Conservation (phyloP, 768 basidiomycete species). For the Coprinopsis cinerea region DNA sequence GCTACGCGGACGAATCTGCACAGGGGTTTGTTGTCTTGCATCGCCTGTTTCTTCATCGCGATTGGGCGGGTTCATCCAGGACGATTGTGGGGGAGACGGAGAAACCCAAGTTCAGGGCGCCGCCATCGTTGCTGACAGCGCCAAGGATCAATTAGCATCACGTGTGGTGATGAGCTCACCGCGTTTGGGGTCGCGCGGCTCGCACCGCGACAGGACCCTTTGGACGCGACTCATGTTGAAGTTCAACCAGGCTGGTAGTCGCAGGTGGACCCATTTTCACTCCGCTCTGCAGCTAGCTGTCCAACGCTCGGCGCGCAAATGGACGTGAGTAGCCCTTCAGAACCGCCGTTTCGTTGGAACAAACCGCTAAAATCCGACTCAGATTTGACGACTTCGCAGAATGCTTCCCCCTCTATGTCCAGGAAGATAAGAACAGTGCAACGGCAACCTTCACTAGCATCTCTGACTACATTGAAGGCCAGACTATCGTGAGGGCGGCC, state of each 20-base stretch:
- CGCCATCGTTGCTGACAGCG: not conserved
- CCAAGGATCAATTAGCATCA: slow-evolving; percentile 1
- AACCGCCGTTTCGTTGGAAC: too few relatives aligned
- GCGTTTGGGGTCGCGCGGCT: not conserved
- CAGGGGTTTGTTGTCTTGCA: slow-evolving; percentile 24
- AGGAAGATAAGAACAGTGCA: slow-evolving; percentile 60
- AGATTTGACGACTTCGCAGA: slow-evolving; percentile 57
- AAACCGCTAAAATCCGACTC: not conserved
- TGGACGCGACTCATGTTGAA: slow-evolving; percentile 26
- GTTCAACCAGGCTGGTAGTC: slow-evolving; percentile 42
- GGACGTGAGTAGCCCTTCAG: slow-evolving; percentile 43
- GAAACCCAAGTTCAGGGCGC: not conserved
- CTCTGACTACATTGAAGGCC: slow-evolving; percentile 65
- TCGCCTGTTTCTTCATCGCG: slow-evolving; percentile 36
- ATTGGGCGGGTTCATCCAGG: slow-evolving; percentile 19
- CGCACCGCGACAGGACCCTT: not conserved
- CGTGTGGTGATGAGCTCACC: not conserved
- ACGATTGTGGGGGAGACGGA: not conserved
- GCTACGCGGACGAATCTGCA: slow-evolving; percentile 26
- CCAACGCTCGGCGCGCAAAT: slow-evolving; percentile 50
- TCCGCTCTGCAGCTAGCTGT: slow-evolving; percentile 52
- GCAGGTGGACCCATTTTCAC: slow-evolving; percentile 52
- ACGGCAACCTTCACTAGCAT: slow-evolving; percentile 59
- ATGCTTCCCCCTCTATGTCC: slow-evolving; percentile 61
- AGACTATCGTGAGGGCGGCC: slow-evolving; percentile 40